Evolutionary conservation across 140 eudicot genomes (phyloP).

Genomic region (Senecio squalidus): DNA sequence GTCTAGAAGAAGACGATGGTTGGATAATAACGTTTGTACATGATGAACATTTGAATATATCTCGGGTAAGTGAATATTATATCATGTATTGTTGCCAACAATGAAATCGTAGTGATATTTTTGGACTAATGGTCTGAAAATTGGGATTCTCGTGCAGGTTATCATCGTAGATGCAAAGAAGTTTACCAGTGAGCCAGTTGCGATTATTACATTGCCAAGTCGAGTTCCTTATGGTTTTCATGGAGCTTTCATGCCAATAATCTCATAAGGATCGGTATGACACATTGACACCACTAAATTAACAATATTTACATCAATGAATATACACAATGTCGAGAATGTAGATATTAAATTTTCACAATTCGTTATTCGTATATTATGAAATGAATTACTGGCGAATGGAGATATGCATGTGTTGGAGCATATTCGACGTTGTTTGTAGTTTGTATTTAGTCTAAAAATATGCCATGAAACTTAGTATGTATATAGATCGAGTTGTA

Average conservation of each 20-base stretch:
- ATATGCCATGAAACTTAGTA: too few species aligned
- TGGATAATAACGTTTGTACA: slow-evolving; percentile 62
- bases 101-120: not conserved
- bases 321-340: not conserved
- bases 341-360: too few species aligned
- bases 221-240: slow-evolving; percentile 88
- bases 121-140: slow-evolving; percentile 1
- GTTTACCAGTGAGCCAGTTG: slow-evolving; percentile 48
- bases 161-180: slow-evolving; percentile 51
- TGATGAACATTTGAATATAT: slow-evolving; percentile 44
- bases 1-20: slow-evolving; percentile 62
- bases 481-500: too few species aligned
- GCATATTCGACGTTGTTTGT: too few species aligned
- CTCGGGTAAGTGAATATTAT: slow-evolving; percentile 33
- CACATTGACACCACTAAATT: too few species aligned
- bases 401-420: too few species aligned
- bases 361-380: not conserved
- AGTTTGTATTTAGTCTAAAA: too few species aligned
- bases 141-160: slow-evolving; percentile 30
- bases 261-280: not conserved
- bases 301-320: not conserved
- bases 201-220: slow-evolving; percentile 40
- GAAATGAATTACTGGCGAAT: not conserved
- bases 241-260: slow-evolving; percentile 53
- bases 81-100: not conserved